Evolutionary conservation across 2,329 filamentous ascomycete genomes (phyloP), one percentile per base, ranked within the genome.

Genomic region (Polytolypa hystricis): DNA sequence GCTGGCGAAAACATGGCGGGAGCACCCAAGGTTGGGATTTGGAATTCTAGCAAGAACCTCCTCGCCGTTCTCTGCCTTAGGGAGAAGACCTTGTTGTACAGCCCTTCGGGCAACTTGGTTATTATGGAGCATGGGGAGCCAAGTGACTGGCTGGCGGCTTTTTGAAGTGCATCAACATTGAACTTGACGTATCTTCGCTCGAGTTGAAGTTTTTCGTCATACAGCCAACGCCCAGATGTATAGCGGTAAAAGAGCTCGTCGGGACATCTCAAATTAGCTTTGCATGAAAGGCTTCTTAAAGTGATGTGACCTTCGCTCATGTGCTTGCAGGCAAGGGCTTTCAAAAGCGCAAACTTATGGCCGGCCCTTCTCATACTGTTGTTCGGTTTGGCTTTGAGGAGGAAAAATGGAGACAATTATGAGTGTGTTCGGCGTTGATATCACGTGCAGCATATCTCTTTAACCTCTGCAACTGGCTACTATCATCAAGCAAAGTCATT

Each of bases 221-320:
- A 51, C 32, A 58, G 37, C 53, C 54, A 59, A 30, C 55, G 45
- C 16, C 54, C 55, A 35, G 49, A 47, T 3, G 50, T 53, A 35
- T 56, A 58, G 43, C 31, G 18, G 19, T 50, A 49, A 28, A 49
- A 45, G 19, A 7, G n/a, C 7, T 25, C 21, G 21, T 25, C 21
- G 7, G 21, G n/a, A 7, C 21, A n/a, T 25, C 7, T n/a, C 21
- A 25, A n/a, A 7, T 25, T 25, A 25, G 21, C 21, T 25, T 7
- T 25, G 21, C 21, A n/a, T n/a, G n/a, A n/a, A n/a, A n/a, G n/a
- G n/a, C n/a, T n/a, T n/a, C n/a, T n/a, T n/a, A n/a, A n/a, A n/a
- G n/a, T n/a, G n/a, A n/a, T n/a, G n/a, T n/a, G n/a, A n/a, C n/a
- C n/a, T n/a, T n/a, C n/a, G n/a, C n/a, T n/a, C n/a, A n/a, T n/a